Base-by-base conservation (phyloP, 1,284 basidiomycete genomes). In the Ceratobasidium sp. region DNA sequence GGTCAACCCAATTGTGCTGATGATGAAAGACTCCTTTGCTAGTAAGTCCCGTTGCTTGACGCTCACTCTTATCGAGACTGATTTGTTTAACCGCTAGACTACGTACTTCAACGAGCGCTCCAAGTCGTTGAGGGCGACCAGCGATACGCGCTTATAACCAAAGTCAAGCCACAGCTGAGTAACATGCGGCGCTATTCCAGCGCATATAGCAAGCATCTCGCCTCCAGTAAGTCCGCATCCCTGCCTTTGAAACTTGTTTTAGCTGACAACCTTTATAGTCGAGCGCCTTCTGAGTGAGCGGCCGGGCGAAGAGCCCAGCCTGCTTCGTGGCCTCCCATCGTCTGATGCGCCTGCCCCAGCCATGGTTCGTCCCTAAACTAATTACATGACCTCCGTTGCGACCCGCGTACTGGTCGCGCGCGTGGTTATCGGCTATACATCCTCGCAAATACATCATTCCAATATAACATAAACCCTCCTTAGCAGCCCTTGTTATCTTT, bases 21-120 rank as follows among this genome's bases (percentile, higher is more conserved):
- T 97, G 93, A 94, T 96, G 90, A 94, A 93, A 84, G 95, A 97
- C 80, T 93, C 94, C 79, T 97, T 89, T 83, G 95, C 91, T 36
- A 97, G 93, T 94, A 79, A 79, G 93, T 87, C 9, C 7, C 36
- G 9, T 5, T 19, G 11, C 7, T 62, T 22, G 2, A 27, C 31
- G 22, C 50, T 33, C 27, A 72, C 17, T n/a, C n/a, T 47, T 71
- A 44, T 54, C 64, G 64, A 48, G 64, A 47, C 51, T 77, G 11
- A 60, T 65, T 47, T 67, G 41, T 44, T 31, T 45, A 45, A 33
- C 57, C 15, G 53, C 53, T 66, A 94, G 93, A 94, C 81, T 95
- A 94, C 80, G 93, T 95, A 75, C 86, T 95, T 50, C 93, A 95
- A 81, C 88, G 91, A 27, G 92, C 93, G 1, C 83, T 95, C 63